Base-by-base conservation (phyloP, 2,329 filamentous ascomycete species). In the Alternaria sp. region DNA sequence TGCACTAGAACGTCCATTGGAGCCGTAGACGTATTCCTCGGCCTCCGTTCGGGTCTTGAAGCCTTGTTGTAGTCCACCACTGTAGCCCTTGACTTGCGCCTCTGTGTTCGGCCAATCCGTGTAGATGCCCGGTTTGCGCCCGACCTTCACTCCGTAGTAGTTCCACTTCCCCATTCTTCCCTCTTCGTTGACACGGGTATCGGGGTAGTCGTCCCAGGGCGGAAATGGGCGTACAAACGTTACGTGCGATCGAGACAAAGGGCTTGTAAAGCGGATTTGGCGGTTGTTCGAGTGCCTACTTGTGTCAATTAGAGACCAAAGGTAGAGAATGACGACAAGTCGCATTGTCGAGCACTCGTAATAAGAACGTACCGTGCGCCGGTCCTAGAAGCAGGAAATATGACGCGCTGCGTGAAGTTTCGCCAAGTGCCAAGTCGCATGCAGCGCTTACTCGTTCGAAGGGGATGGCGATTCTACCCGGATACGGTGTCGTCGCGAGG, bases 11-110 rank as follows among this genome's bases (percentile, higher is more conserved):
- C 66, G 68, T 40, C 80, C 83, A 53, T 58, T 73, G 55, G 63
- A 57, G 13, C 69, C 69, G 44, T 70, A 66, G 11, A 97, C 91
- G 76, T 92, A 97, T 19, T 88, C 88, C 73, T 95, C 88, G 0
- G 95, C 95, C 78, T 96, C 93, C 61, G 84, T 85, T 25, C 75
- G 73, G 7, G 82, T 85, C 43, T 81, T 74, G 66, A 86, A 86
- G 8, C 76, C 77, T 69, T 81, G 82, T 59, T 84, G 87, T 62
- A 86, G 87, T 5, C 87, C 87, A 6, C 89, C 89, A 70, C 90
- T 90, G 75, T 89, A 90, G 3, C 91, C 92, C 30, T 85, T 88
- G 65, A 96, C 92, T 67, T 95, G 91, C 67, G 89, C 84, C 64
- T 90, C 85, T 11, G 91, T 92, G 45, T 89, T 87, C 12, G 86